Evolutionary conservation across 345 rosid genomes (phyloP).

Genomic region (Gossypium rotundifolium): DNA sequence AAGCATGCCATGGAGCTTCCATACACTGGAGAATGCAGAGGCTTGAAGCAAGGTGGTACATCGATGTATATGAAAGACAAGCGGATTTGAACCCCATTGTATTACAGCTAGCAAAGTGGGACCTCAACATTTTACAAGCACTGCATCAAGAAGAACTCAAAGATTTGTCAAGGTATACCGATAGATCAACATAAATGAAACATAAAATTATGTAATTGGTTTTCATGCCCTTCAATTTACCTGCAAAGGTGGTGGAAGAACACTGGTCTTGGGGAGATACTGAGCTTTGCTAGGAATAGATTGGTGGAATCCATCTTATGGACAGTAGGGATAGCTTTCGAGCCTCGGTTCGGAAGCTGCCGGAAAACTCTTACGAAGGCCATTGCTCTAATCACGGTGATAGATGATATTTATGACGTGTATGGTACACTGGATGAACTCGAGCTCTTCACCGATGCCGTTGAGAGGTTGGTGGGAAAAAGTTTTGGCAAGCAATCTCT

Average conservation of each 20-base stretch:
- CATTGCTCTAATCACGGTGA: background rate
- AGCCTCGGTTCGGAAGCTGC: background rate
- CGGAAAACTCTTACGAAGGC: background rate
- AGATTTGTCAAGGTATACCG: background rate
- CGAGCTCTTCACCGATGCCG: background rate
- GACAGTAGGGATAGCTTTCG: background rate
- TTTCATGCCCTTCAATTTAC: background rate
- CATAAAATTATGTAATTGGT: background rate
- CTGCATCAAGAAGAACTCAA: background rate
- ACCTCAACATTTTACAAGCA: background rate
- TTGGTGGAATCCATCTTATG: background rate
- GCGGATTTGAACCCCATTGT: background rate
- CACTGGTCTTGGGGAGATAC: background rate
- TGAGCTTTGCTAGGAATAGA: background rate
- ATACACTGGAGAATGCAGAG: background rate
- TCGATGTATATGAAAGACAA: background rate
- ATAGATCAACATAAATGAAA: background rate
- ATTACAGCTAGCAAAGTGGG: background rate
- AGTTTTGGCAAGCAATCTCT: background rate
- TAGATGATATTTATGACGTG: background rate
- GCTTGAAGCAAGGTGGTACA: background rate
- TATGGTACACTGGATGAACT: background rate
- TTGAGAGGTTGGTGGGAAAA: background rate
- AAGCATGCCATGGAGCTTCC: background rate
- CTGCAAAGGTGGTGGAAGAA: background rate